These are phyloP conservation scores for Fusarium goolgardi DNA, from an alignment of 2,329 filamentous ascomycete species.

Conservation along the genomic window DNA sequence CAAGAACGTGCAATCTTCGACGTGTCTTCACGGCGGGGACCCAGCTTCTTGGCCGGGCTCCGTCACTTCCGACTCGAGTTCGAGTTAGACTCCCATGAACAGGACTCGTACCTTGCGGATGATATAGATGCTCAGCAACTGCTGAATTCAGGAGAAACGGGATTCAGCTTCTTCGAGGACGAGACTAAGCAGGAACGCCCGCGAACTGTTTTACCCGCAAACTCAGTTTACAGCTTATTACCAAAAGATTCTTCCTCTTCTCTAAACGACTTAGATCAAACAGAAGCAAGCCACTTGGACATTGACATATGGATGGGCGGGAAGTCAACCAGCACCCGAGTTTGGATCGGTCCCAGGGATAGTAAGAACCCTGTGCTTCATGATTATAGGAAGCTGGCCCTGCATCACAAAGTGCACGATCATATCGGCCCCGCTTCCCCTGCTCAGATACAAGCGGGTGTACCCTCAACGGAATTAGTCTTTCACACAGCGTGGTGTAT, in stretches of 20 bases:
- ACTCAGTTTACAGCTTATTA: conserved; percentile 6
- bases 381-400: conserved; percentile 61
- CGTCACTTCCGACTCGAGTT: conserved; percentile 67
- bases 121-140: conserved; percentile 58
- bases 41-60: conserved; percentile 62
- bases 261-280: conserved; percentile 22
- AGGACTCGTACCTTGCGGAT: conserved; percentile 49
- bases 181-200: conserved; percentile 7
- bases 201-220: conserved; percentile 20
- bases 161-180: conserved; percentile 61
- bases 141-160: conserved; percentile 53
- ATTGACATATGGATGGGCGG: conserved; percentile 46
- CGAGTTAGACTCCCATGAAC: conserved; percentile 56
- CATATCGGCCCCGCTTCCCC: conserved; percentile 60
- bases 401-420: conserved; percentile 52
- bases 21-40: conserved; percentile 52
- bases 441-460: conserved; percentile 62
- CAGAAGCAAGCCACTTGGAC: conserved; percentile 42
- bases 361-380: conserved; percentile 55
- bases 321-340: conserved; percentile 40
- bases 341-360: conserved; percentile 62
- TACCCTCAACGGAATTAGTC: conserved; percentile 58
- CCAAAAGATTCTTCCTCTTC: conserved; percentile 1
- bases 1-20: conserved; percentile 63
- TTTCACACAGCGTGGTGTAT: conserved; percentile 66